Conservation (phyloP, 495 filamentous ascomycete species). For the Xylaria flabelliformis region DNA sequence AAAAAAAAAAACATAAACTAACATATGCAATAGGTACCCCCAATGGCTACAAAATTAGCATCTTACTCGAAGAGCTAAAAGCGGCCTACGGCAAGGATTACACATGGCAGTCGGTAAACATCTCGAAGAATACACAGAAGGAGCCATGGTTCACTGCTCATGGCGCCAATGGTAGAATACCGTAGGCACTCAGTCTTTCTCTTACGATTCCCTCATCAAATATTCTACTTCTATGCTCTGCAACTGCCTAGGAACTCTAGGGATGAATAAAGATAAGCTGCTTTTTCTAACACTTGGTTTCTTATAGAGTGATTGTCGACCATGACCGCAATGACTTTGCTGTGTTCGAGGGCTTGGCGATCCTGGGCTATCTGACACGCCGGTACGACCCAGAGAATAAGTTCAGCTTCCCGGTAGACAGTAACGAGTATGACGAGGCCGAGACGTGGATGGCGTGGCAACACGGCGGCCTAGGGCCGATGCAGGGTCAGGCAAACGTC, state of each 20-base stretch:
- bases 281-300: neutral
- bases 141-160: constrained; percentile 68
- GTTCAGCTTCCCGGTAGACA: constrained; percentile 73
- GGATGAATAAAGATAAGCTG: neutral
- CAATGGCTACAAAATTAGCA: constrained; percentile 70
- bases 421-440: constrained; percentile 70
- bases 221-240: neutral
- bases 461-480: constrained; percentile 76
- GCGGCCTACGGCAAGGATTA: constrained; percentile 63
- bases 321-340: constrained; percentile 62
- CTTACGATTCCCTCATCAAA: neutral
- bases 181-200: constrained; percentile 34
- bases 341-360: constrained; percentile 79
- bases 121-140: constrained; percentile 77
- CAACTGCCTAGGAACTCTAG: neutral
- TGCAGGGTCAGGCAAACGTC: constrained; percentile 90
- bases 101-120: constrained; percentile 68
- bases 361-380: constrained; percentile 77
- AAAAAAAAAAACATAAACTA: neutral
- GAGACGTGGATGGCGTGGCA: constrained; percentile 68
- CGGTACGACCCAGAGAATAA: constrained; percentile 80
- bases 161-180: constrained; percentile 89
- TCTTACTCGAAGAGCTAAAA: constrained; percentile 80
- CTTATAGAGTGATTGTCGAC: constrained; percentile 68
- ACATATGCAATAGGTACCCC: constrained; percentile 39